Evolutionary conservation across 225 moss, liverwort and hornwort genomes (phyloP), one percentile per base, ranked within the genome.

Genomic region (Lunularia cruciata): DNA sequence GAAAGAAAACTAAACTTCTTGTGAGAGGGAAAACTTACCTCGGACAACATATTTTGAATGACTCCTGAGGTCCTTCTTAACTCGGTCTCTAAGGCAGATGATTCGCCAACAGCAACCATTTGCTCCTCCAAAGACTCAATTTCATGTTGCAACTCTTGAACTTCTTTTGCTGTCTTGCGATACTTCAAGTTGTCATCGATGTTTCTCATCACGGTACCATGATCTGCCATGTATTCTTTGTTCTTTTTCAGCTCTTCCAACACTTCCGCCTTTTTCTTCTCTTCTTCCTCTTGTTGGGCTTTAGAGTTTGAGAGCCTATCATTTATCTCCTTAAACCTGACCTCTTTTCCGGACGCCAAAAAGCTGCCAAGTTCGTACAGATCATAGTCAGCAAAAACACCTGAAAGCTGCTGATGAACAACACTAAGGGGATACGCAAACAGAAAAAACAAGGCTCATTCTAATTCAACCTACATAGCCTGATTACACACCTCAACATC

Each of bases 101-200:
- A 72, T 47, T 85, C 81, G 70, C 93, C 93, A 70, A 84, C 79
- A 45, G 68, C 73, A 28, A 84, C 75, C 66, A 98, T 79, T 75
- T 85, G 79, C 74, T 73, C 78, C 76, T 98, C 93, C 23, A 93
- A 63, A 47, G 62, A 73, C 67, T 85, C 70, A 53, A 91, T 88
- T 60, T 57, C 69, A 25, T 67, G n/a, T 20, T 76, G 76, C 55
- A 86, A 71, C 4, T 72, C 16, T 72, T 81, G 19, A 67, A 89
- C 87, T 38, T 83, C 81, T 53, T 28, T 76, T 25, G 74, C 49
- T 36, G 91, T 89, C 18, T 80, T 83, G 69, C 91, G 79, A 64
- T 93, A 98, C 57, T 88, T 84, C 42, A 98, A 68, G 72, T 93
- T 93, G 68, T 91, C 93, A 32, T 91, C 91, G 49, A 98, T 88